These are phyloP conservation scores for Talaromyces borbonicus DNA, from an alignment of 495 filamentous ascomycete species.

Conservation along the genomic window DNA sequence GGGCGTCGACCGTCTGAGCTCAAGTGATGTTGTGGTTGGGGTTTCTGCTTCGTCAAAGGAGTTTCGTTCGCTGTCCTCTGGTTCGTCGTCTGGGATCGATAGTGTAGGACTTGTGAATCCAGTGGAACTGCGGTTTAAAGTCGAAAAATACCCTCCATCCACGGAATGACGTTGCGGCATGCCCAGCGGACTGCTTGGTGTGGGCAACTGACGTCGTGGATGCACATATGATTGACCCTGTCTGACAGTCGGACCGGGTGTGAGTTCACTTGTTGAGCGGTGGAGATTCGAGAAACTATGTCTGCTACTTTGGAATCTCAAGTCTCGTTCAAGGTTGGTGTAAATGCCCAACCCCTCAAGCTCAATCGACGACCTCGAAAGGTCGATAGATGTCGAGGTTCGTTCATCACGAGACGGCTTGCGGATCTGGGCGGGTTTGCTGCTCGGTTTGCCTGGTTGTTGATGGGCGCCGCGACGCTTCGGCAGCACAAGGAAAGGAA, in stretches of 20 bases:
- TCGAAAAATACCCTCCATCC: slow-evolving; percentile 30
- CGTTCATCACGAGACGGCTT: slow-evolving; percentile 43
- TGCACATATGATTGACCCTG: slow-evolving; percentile 46
- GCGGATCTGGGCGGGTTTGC: slow-evolving; percentile 45
- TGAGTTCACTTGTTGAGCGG: slow-evolving; percentile 47
- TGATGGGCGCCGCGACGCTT: slow-evolving; percentile 2
- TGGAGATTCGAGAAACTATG: slow-evolving; percentile 21
- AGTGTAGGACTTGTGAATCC: neutral
- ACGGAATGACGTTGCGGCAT: slow-evolving; percentile 42
- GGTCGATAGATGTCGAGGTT: slow-evolving; percentile 35
- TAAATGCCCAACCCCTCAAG: slow-evolving; percentile 49
- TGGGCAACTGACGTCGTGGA: slow-evolving; percentile 50
- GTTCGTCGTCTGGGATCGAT: slow-evolving; percentile 2
- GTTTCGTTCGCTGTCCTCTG: neutral
- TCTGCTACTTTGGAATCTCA: slow-evolving; percentile 14
- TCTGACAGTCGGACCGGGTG: slow-evolving; percentile 38
- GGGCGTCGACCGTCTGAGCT: neutral
- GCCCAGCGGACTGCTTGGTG: slow-evolving; percentile 45
- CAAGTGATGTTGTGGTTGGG: neutral
- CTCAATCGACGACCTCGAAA: slow-evolving; percentile 45
- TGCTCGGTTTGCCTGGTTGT: neutral
- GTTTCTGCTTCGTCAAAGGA: slow-evolving; percentile 3
- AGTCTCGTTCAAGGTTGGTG: slow-evolving; percentile 34
- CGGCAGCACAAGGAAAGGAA: slow-evolving; percentile 3
- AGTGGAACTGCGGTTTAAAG: neutral